phyloP scores from a whole-genome alignment of 129 eudicot species.

The Centrapalus pauciflorus region DNA sequence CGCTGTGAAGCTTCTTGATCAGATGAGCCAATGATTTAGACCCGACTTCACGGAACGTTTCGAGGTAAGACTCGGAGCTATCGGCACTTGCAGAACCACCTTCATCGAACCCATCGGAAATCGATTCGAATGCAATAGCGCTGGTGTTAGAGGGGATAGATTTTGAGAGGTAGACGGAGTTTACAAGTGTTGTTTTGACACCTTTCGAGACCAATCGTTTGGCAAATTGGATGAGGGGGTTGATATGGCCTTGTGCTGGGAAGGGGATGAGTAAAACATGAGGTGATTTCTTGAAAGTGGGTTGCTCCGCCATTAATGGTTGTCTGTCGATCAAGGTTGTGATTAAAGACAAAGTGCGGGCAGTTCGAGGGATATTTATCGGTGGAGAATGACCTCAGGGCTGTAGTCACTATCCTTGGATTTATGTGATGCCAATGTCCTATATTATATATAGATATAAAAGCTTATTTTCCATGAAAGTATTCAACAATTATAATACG shows the following conservation, averaged over 20 bases:
- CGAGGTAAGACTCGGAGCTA: neutral
- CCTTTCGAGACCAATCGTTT: constrained; percentile 35
- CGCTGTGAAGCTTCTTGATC: neutral
- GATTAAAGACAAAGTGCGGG: too few species aligned
- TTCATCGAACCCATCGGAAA: constrained; percentile 23
- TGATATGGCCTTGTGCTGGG: constrained; percentile 45
- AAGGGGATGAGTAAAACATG: constrained; percentile 35
- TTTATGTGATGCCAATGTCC: too few species aligned
- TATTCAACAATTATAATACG: too few species aligned
- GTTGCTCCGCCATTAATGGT: neutral
- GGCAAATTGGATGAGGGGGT: constrained; percentile 35
- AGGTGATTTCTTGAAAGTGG: neutral
- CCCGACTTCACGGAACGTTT: neutral
- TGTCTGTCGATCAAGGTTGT: neutral
- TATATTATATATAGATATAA: too few species aligned
- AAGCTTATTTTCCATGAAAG: too few species aligned
- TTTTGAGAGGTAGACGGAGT: constrained; percentile 4
- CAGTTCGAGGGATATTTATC: neutral
- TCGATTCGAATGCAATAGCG: neutral
- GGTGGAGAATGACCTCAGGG: neutral
- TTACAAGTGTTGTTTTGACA: constrained; percentile 26
- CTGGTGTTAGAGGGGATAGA: neutral
- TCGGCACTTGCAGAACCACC: neutral
- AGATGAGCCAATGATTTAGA: constrained; percentile 15
- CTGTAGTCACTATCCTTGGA: neutral